A percentile compares a stretch with the other conserved stretches of the same genome.
phyloP scores from a whole-genome alignment of 2,329 filamentous ascomycete genomes.

The Aspergillus vadensis region DNA sequence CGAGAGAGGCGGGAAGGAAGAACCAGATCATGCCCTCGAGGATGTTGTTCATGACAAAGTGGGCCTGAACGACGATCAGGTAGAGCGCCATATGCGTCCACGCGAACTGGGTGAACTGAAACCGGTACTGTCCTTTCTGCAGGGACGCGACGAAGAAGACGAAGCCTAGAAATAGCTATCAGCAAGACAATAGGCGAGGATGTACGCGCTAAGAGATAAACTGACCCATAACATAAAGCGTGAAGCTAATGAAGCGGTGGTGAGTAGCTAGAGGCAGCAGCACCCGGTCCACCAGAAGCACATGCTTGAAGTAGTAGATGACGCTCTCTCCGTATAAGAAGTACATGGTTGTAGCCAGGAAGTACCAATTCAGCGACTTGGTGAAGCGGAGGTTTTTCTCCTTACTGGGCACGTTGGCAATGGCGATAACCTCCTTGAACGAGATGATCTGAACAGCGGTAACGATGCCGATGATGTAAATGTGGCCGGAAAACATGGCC shows the following conservation, averaged over 20 bases:
- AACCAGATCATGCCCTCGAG: slow-evolving; percentile 99
- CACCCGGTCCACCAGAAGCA: slow-evolving; percentile 90
- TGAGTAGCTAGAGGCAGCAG: slow-evolving; percentile 92
- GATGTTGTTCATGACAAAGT: slow-evolving; percentile 99
- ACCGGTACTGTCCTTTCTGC: slow-evolving; percentile 93
- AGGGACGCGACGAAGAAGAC: slow-evolving; percentile 96
- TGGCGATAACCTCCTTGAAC: slow-evolving; percentile 99
- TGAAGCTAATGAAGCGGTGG: slow-evolving; percentile 97
- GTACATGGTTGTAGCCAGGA: slow-evolving; percentile 98
- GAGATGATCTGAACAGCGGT: slow-evolving; percentile 94
- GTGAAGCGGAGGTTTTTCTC: slow-evolving; percentile 90
- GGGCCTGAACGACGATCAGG: slow-evolving; percentile 94
- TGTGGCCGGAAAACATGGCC: slow-evolving; percentile 91
- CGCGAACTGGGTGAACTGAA: slow-evolving; percentile 98
- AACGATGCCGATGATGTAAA: slow-evolving; percentile 93
- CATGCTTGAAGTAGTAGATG: slow-evolving; percentile 99
- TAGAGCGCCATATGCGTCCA: slow-evolving; percentile 99
- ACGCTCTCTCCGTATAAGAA: slow-evolving; percentile 98
- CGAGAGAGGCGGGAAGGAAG: slow-evolving; percentile 89
- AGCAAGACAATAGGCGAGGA: slow-evolving; percentile 10
- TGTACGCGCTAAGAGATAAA: slow-evolving; percentile 15
- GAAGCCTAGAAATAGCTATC: slow-evolving; percentile 65
- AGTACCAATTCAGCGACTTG: slow-evolving; percentile 98
- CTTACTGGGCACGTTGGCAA: slow-evolving; percentile 89
- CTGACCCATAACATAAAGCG: slow-evolving; percentile 94